These are phyloP conservation scores for Stenocarpella maydis DNA, from an alignment of 2,329 filamentous ascomycete species.

Conservation along the genomic window DNA sequence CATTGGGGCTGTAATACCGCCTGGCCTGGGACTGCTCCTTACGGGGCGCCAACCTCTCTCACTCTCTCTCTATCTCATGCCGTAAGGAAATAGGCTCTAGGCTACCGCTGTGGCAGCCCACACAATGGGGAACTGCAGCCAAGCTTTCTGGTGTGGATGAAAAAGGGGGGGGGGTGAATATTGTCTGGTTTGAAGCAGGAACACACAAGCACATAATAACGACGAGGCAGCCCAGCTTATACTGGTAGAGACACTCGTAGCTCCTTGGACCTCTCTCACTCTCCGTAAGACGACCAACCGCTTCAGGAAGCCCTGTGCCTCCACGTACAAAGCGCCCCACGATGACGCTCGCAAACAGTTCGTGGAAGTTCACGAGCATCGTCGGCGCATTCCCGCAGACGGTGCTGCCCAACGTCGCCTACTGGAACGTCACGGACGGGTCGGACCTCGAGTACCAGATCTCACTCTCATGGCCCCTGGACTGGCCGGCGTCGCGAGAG, in stretches of 20 bases:
- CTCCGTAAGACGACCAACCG: neutral
- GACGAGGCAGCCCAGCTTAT: neutral
- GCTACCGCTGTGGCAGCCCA: neutral
- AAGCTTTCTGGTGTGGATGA: neutral
- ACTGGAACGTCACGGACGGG: slow-evolving; percentile 36
- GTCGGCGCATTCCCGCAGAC: slow-evolving; percentile 31
- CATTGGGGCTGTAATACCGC: neutral
- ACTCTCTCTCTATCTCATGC: neutral
- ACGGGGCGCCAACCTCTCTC: slow-evolving; percentile 2
- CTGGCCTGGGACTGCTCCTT: neutral
- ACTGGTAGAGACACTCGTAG: neutral
- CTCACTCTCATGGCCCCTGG: slow-evolving; percentile 36
- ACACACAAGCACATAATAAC: slow-evolving; percentile 6
- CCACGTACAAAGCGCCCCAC: neutral
- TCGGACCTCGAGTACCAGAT: slow-evolving; percentile 34
- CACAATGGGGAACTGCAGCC: neutral
- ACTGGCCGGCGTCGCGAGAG: slow-evolving; percentile 29
- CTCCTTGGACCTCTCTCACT: neutral
- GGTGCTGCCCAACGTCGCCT: slow-evolving; percentile 35
- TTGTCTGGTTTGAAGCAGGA: neutral
- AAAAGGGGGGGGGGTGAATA: neutral
- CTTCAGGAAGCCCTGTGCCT: neutral
- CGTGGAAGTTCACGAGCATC: slow-evolving; percentile 37
- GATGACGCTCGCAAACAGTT: slow-evolving; percentile 37
- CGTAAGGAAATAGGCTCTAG: neutral